Evolutionary conservation across 768 basidiomycete genomes (phyloP), one percentile per base, ranked within the genome.

Genomic region (Ephemerocybe angulata): DNA sequence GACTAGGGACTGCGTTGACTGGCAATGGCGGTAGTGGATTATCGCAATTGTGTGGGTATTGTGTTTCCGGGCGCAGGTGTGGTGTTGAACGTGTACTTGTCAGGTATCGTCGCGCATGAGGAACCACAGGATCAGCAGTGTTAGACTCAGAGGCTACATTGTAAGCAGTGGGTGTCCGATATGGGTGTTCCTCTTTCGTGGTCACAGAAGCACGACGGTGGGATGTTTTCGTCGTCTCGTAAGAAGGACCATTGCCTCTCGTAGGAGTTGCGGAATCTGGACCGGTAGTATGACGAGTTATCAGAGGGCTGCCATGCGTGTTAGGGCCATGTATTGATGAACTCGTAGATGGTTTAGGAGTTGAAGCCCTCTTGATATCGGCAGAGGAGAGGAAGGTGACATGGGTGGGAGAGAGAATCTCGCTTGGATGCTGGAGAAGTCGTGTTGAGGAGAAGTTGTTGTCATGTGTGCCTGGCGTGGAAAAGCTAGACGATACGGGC

Each of bases 371-470:
- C 55, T 52, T 31, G 53, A 50, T 24, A 53, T 58, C 49, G 52
- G 41, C 49, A n/a, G 58, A 38, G 10, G 46, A 11, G 24, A 58
- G 59, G 50, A 68, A 64, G 38, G 52, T 64, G 21, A 62, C 63
- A 53, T 57, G 61, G 52, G 60, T 49, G 48, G 65, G 56, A 52
- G 62, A 58, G 17, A 57, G 58, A 50, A 37, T 33, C 33, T 48
- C 33, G 19, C 31, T 29, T 22, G 38, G 46, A 50, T n/a, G 33
- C n/a, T 35, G 48, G 33, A 27, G 28, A 29, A 24, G 8, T 52
- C 31, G 35, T 44, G n/a, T 22, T 13, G 17, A 28, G 40, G 29
- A 35, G 8, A 15, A n/a, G n/a, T n/a, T n/a, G n/a, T n/a, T n/a
- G n/a, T n/a, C n/a, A n/a, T 50, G 22, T 13, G 38, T 38, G 15